These are phyloP conservation scores for Diaporthe sp. DNA, from an alignment of 2,329 filamentous ascomycete genomes.

Conservation along the genomic window DNA sequence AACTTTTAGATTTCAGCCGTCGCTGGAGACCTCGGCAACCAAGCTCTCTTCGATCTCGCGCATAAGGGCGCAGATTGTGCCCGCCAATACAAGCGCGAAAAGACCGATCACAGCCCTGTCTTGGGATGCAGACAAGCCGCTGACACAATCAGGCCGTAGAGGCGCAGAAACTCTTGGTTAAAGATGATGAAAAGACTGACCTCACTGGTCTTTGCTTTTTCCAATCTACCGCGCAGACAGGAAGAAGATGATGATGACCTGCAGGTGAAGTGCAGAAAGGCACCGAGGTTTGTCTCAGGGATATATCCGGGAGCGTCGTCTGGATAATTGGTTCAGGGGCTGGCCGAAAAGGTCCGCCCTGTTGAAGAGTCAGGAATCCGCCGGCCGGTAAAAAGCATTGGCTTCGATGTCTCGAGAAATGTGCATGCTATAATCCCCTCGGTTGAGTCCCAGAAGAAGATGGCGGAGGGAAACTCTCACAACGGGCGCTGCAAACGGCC, in stretches of 20 bases:
- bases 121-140: not conserved
- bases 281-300: not conserved
- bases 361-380: slow-evolving; percentile 10
- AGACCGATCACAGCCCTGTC: not conserved
- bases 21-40: slow-evolving; percentile 15
- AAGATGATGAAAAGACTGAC: not conserved
- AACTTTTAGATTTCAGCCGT: slow-evolving; percentile 9
- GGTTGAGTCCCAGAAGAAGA: not conserved
- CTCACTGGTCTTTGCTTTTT: not conserved
- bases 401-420: not conserved
- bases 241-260: not conserved
- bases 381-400: not conserved
- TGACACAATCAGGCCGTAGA: not conserved
- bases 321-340: slow-evolving; percentile 13
- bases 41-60: slow-evolving; percentile 8
- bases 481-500: not conserved
- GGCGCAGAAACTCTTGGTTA: not conserved
- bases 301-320: not conserved
- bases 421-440: not conserved
- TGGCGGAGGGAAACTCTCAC: not conserved
- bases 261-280: not conserved
- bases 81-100: not conserved
- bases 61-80: slow-evolving; percentile 9
- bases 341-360: not conserved
- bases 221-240: not conserved